Evolutionary conservation across 2,329 filamentous ascomycete genomes (phyloP), one percentile per base, ranked within the genome.

Genomic region (Diaporthe citriasiana): DNA sequence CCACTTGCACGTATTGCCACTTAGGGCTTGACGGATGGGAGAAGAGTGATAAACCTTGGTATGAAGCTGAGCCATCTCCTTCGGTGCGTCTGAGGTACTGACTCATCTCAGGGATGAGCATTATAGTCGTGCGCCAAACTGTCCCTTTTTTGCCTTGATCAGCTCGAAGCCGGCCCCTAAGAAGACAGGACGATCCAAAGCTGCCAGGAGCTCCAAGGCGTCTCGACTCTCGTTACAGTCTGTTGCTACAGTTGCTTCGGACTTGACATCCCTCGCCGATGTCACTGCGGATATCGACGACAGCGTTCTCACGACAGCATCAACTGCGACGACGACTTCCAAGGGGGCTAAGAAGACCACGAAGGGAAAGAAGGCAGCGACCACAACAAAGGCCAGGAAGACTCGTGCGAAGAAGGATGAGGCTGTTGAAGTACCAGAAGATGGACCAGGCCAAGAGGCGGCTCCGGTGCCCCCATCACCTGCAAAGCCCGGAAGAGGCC

Each of bases 1-100:
- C 94, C 13, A 97, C 93, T 15, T 99, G 97, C 81, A 89, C 94
- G 38, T 98, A 98, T 84, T 99, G 97, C 85, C 91, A 93, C 73
- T 85, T 98, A 22, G 95, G 93, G 15, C 89, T 99, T 15, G 96
- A 98, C 82, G 95, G 95, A 9, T 99, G 97, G 97, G 97, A 98
- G 81, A 93, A 93, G 1, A 92, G 93, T 74, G 97, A 99, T 82
- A 94, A 97, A 81, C 97, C 97, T 75, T 90, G 93, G 92, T 95
- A 82, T 84, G 93, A 84, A 74, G 79, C 76, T 68, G n/a, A 17
- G 47, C 51, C 10, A 17, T 47, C 30, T 45, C 22, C 40, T 55
- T 19, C 8, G 25, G 38, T 55, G 19, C 15, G 40, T 51, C 12
- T 60, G 15, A n/a, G 38, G 17, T 38, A 70, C 80, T 83, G 73